Conservation (phyloP, 306 rosid genomes). For the Begonia fuchsioides region DNA sequence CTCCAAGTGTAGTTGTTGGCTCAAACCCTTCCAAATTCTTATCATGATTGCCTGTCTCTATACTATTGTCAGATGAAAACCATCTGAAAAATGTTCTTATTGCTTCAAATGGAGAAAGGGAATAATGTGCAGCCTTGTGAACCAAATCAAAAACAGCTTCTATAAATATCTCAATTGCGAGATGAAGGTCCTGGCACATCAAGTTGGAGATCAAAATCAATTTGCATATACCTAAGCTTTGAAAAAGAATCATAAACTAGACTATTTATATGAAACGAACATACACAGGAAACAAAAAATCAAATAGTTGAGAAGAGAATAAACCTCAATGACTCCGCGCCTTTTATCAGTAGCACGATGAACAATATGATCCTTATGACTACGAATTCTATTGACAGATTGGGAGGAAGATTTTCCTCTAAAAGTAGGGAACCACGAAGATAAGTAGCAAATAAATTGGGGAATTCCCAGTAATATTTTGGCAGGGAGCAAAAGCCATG, state of each 20-base stretch:
- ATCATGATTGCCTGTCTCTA: conserved; percentile 11
- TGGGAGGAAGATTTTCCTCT: conserved; percentile 7
- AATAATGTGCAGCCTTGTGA: conserved; percentile 56
- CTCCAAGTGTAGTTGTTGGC: conserved; percentile 40
- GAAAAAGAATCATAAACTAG: no score
- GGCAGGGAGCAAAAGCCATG: conserved; percentile 45
- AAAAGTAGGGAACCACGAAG: conserved; percentile 9
- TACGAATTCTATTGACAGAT: conserved; percentile 32
- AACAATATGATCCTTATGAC: conserved; percentile 57
- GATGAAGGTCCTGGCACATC: conserved; percentile 68
- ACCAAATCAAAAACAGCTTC: conserved; percentile 66
- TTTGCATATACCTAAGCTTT: neutral
- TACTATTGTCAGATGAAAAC: conserved; percentile 22
- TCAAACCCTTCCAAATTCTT: conserved; percentile 11
- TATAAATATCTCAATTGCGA: conserved; percentile 59
- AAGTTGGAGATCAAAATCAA: neutral
- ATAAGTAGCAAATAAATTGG: conserved; percentile 14
- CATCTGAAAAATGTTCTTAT: conserved; percentile 22
- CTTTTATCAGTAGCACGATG: conserved; percentile 76
- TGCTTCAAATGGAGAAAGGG: conserved; percentile 62
- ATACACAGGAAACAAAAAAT: no score
- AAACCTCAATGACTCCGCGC: conserved; percentile 88
- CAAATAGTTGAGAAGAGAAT: neutral
- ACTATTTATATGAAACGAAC: no score
- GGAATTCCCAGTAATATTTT: conserved; percentile 50